Evolutionary conservation across 768 basidiomycete species (phyloP), one percentile per base, ranked within the genome.

Genomic region (Boletus bicolor): DNA sequence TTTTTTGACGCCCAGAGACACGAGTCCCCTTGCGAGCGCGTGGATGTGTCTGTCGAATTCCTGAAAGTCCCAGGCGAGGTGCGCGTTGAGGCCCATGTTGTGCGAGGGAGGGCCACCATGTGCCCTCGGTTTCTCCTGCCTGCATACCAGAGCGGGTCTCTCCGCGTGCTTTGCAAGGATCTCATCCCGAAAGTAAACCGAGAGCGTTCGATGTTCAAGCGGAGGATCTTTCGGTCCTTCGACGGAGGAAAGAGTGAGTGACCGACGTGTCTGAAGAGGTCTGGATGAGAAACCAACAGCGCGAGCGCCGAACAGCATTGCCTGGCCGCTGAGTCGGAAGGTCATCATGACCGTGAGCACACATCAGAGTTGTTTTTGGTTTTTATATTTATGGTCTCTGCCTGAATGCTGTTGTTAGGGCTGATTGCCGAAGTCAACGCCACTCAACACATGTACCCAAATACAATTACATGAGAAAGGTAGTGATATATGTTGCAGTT

Each of bases 31-130:
- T 2, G 91, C 83, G 7, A 89, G 76, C 4, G 89, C 85, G 42
- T 77, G 72, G 41, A 89, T 82, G 60, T 89, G 83, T 41, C 72
- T 63, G 60, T 86, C 78, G 54, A 93, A 85, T 69, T 91, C 88
- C 3, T 66, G 73, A 66, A 84, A 93, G 57, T 83, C 81, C 91
- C 91, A 92, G 24, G 83, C 80, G 14, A 93, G 76, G 64, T 84
- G 80, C 2, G 74, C 71, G 15, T 57, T 62, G n/a, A 75, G 65
- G 12, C 69, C 78, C 54, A 83, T 69, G 65, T 85, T 87, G 14
- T 64, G 71, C 26, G 80, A 79, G 5, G 64, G 64, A 1, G 86
- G 86, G 0, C 88, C 89, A 14, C 83, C 84, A 67, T 89, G 84
- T 0, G 78, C 69, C 4, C 78, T 70, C 10, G 84, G 77, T 17